Conservation (phyloP, 305 asterid genomes). For the Vinca major region DNA sequence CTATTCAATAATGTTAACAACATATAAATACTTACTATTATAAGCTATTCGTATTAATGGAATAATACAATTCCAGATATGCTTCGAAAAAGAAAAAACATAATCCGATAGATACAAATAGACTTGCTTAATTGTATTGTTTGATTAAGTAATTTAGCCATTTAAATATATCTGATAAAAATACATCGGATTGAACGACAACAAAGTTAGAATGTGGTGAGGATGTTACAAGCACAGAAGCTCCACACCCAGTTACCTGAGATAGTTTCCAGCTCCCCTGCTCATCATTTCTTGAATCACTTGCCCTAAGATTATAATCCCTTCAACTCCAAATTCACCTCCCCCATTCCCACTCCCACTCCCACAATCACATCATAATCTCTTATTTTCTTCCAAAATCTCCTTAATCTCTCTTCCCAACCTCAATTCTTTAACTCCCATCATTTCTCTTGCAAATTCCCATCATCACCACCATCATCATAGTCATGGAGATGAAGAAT, state of each 20-base stretch:
- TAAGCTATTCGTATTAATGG: too few relatives aligned
- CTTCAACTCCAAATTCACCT: slow-evolving; percentile 13
- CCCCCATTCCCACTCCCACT: slow-evolving; percentile 23
- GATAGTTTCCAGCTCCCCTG: background rate
- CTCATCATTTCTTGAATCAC: background rate
- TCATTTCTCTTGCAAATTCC: slow-evolving; percentile 20
- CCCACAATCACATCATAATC: slow-evolving; percentile 22
- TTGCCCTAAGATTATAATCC: background rate
- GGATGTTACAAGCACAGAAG: slow-evolving; percentile 11
- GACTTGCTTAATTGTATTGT: too few relatives aligned
- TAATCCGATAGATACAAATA: too few relatives aligned
- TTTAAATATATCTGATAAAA: too few relatives aligned
- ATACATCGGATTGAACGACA: too few relatives aligned
- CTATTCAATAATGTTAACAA: too few relatives aligned
- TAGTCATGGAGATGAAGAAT: slow-evolving; percentile 26
- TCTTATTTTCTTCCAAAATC: slow-evolving; percentile 1
- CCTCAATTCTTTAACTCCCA: slow-evolving; percentile 13
- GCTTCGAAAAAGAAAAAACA: too few relatives aligned
- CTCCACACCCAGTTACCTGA: too few relatives aligned
- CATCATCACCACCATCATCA: slow-evolving; percentile 27
- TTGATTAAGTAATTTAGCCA: too few relatives aligned
- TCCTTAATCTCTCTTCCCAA: slow-evolving; percentile 15
- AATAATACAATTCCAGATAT: too few relatives aligned
- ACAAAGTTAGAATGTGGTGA: background rate
- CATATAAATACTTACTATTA: too few relatives aligned